Evolutionary conservation across 129 eudicot species (phyloP), one percentile per base, ranked within the genome.

Genomic region (Chrysanthemum lavandulifolium): DNA sequence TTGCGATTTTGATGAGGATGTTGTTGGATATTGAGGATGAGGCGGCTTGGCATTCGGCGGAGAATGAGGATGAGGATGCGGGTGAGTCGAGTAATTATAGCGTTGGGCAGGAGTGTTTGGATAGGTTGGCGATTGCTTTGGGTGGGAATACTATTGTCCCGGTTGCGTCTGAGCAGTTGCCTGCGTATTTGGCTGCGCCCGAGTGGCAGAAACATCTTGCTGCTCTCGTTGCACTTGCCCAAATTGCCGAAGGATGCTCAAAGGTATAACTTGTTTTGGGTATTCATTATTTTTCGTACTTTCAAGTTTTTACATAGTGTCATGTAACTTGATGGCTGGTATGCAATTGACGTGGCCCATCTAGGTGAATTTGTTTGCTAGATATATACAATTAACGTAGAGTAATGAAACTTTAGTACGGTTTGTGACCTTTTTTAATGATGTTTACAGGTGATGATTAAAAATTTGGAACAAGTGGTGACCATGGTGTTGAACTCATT

Each of bases 181-280:
- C 92, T 0, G 91, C 82, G 8, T 91, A 86, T 23, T 73, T 91
- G 83, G 87, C 93, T 66, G 97, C 97, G 49, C 97, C 96, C 0
- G 96, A 91, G 80, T 91, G 97, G 97, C 97, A 88, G 75, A 91
- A 88, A 79, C 97, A 84, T 65, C 97, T 88, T 71, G 92, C 97
- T 48, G 97, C 97, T 0, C 90, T 91, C 33, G 84, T 91, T 73
- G 97, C 97, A 18, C 91, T 91, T 72, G 97, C 97, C 10, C 97
- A 91, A 54, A 88, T 91, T 64, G 97, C 97, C 0, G 97, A 91
- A 80, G 97, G 97, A 50, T 91, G 97, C 84, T 82, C 97, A 36
- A 91, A 91, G 97, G 97, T 91, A 73, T 8, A 14, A 64, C 2
- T 13, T 3, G 51, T 63, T 29, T 13, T 73, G 50, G 47, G 2